A percentile compares a stretch with the other conserved stretches of the same genome.
Evolutionary conservation across 495 filamentous ascomycete species (phyloP).

Genomic region (Chaetomium tenue): DNA sequence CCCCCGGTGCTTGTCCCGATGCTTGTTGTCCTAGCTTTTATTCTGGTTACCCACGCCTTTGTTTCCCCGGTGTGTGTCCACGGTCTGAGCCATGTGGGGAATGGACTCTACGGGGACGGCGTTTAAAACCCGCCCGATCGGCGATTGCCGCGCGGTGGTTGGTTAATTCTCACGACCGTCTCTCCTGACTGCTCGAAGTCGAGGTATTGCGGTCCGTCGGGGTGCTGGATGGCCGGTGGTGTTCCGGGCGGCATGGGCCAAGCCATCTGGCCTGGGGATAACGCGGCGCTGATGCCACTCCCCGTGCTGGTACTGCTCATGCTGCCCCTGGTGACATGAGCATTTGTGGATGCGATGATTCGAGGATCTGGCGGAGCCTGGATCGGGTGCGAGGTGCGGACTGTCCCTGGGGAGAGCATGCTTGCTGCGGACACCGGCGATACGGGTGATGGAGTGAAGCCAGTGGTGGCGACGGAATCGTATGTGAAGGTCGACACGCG

Average conservation of each 20-base stretch:
- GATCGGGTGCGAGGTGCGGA: slow-evolving; percentile 7
- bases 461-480: slow-evolving; percentile 9
- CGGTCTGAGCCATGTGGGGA: too few species aligned
- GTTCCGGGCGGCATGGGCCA: slow-evolving; percentile 26
- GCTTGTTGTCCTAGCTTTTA: too few species aligned
- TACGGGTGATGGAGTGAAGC: slow-evolving; percentile 19
- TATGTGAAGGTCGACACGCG: slow-evolving; percentile 14
- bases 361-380: slow-evolving; percentile 8
- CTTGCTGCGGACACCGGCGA: slow-evolving; percentile 5
- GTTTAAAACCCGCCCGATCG: slow-evolving; percentile 1
- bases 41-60: too few species aligned
- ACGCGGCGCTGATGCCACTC: slow-evolving; percentile 17
- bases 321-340: slow-evolving; percentile 17
- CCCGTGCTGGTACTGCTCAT: slow-evolving; percentile 19
- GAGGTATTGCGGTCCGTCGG: slow-evolving; percentile 18
- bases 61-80: too few species aligned
- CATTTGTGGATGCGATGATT: slow-evolving; percentile 8
- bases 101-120: too few species aligned
- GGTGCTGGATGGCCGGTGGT: slow-evolving; percentile 9
- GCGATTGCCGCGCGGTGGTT: slow-evolving; percentile 7
- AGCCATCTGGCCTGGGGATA: slow-evolving; percentile 23
- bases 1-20: too few species aligned
- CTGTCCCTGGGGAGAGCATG: slow-evolving; percentile 8
- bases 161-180: slow-evolving; percentile 25
- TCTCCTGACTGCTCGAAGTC: slow-evolving; percentile 18